phyloP scores from a whole-genome alignment of 2,329 filamentous ascomycete genomes.

The Daldinia sp. region DNA sequence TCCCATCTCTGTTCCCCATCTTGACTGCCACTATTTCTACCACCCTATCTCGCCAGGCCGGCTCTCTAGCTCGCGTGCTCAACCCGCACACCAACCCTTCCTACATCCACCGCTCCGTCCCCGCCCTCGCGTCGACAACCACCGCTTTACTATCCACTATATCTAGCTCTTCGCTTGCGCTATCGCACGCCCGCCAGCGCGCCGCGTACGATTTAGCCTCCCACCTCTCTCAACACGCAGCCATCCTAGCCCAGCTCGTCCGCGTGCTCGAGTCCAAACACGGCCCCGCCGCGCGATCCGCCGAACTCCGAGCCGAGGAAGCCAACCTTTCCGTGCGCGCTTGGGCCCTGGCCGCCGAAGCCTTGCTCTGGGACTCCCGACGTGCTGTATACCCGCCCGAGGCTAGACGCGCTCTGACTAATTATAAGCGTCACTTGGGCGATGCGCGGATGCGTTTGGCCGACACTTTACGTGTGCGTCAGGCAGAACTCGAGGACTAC shows the following conservation, averaged over 20 bases:
- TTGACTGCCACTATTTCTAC: conserved; percentile 62
- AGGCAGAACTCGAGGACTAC: conserved; percentile 62
- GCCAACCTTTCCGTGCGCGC: conserved; percentile 59
- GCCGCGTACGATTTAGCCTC: conserved; percentile 54
- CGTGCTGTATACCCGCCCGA: conserved; percentile 60
- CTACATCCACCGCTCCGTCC: conserved; percentile 69
- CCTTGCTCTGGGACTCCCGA: conserved; percentile 53
- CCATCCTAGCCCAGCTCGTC: conserved; percentile 59
- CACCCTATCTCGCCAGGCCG: conserved; percentile 63
- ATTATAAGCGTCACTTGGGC: conserved; percentile 63
- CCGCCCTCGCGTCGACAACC: conserved; percentile 59
- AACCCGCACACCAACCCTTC: conserved; percentile 66
- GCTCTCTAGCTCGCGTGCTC: conserved; percentile 61
- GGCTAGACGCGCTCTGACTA: conserved; percentile 56
- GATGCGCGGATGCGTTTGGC: conserved; percentile 61
- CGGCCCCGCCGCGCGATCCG: conserved; percentile 62
- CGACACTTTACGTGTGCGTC: conserved; percentile 58
- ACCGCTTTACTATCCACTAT: conserved; percentile 50
- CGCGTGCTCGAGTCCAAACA: conserved; percentile 67
- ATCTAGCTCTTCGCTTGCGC: conserved; percentile 46
- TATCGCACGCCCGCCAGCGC: conserved; percentile 57
- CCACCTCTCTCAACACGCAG: conserved; percentile 58
- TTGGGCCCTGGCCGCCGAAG: conserved; percentile 55
- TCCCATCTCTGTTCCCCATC: conserved; percentile 62
- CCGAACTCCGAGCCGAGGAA: conserved; percentile 64